Evolutionary conservation across 176 grass and related monocot species (phyloP).

Genomic region (Zoysia pacifica): DNA sequence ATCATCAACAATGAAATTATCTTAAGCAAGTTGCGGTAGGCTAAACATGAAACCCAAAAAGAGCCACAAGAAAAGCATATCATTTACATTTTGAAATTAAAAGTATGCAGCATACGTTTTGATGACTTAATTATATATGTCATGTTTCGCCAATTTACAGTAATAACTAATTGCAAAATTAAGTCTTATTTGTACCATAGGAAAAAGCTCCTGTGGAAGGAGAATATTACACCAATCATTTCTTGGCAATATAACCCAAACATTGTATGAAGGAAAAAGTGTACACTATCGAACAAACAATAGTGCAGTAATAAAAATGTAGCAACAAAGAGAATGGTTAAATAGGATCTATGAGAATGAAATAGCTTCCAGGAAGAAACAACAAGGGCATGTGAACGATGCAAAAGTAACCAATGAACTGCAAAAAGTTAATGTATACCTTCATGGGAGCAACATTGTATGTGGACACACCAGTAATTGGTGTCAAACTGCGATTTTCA

Average conservation of each 20-base stretch:
- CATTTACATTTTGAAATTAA: neutral
- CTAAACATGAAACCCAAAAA: neutral
- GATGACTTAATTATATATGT: neutral
- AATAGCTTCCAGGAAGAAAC: constrained; percentile 13
- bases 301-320: neutral
- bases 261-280: neutral
- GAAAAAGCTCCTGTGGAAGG: neutral
- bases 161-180: neutral
- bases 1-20: neutral
- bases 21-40: neutral
- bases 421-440: constrained; percentile 48
- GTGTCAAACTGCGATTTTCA: constrained; percentile 74
- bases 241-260: neutral
- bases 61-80: neutral
- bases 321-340: neutral
- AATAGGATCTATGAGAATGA: neutral
- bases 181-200: neutral
- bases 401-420: neutral
- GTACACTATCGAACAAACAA: neutral
- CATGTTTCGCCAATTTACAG: neutral
- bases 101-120: constrained; percentile 15
- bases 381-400: neutral
- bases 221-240: constrained; percentile 3
- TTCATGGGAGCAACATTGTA: constrained; percentile 99
- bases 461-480: constrained; percentile 95